These are phyloP conservation scores for Leccinellum rugosiceps DNA, from an alignment of 768 basidiomycete species.

Conservation along the genomic window DNA sequence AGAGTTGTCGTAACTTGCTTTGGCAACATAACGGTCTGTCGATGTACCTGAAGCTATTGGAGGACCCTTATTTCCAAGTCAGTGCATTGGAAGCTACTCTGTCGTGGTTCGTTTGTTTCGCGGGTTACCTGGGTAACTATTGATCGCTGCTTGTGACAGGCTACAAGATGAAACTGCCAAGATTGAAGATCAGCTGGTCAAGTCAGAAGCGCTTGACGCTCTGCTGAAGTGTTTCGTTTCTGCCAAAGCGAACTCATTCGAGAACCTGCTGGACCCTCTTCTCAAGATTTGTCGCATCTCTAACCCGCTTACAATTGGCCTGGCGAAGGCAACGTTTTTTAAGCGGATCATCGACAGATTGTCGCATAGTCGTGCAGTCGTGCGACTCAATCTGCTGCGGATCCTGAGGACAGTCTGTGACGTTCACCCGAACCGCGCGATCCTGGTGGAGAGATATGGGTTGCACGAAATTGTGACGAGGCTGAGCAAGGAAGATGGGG, in stretches of 20 bases:
- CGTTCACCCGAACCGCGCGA: slow-evolving; percentile 79
- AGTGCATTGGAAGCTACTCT: slow-evolving; percentile 87
- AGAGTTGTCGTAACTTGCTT: slow-evolving; percentile 82
- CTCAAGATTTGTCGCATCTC: slow-evolving; percentile 90
- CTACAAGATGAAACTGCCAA: slow-evolving; percentile 92
- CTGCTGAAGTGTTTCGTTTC: slow-evolving; percentile 78
- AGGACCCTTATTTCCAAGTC: slow-evolving; percentile 90
- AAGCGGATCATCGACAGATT: slow-evolving; percentile 83
- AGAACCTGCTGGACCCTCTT: slow-evolving; percentile 88
- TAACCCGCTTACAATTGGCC: slow-evolving; percentile 62
- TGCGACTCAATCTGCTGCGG: slow-evolving; percentile 85
- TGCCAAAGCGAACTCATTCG: slow-evolving; percentile 87
- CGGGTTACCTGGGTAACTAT: background rate
- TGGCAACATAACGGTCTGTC: slow-evolving; percentile 93
- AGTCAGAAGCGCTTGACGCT: slow-evolving; percentile 58
- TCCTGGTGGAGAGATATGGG: slow-evolving; percentile 80
- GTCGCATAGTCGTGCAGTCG: slow-evolving; percentile 71
- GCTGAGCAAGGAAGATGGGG: slow-evolving; percentile 81
- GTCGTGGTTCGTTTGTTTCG: slow-evolving; percentile 61
- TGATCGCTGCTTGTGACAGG: slow-evolving; percentile 43
- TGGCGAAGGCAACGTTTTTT: slow-evolving; percentile 84
- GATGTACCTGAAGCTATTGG: slow-evolving; percentile 74
- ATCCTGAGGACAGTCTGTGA: slow-evolving; percentile 86
- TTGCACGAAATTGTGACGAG: slow-evolving; percentile 76
- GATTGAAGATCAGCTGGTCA: slow-evolving; percentile 85